phyloP scores from a whole-genome alignment of 2,329 filamentous ascomycete species.

The Paracamarosporium sp. region DNA sequence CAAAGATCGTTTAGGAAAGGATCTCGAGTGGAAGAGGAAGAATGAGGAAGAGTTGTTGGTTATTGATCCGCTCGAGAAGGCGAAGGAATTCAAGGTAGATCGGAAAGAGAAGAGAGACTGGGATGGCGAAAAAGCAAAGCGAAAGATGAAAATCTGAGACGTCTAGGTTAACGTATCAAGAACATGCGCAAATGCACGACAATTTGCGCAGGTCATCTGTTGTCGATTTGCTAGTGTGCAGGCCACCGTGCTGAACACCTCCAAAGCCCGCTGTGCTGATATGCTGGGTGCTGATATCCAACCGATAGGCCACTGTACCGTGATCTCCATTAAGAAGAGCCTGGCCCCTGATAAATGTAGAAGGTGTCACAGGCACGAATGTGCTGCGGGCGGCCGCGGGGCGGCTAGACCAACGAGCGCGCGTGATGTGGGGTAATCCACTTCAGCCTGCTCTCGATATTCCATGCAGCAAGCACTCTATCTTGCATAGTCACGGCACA shows the following conservation, averaged over 20 bases:
- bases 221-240: background rate
- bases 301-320: background rate
- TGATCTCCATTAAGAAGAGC: background rate
- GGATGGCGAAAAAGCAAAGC: conserved; percentile 32
- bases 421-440: background rate
- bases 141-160: conserved; percentile 23
- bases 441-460: conserved; percentile 9
- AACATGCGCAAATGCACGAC: background rate
- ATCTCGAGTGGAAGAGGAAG: conserved; percentile 87
- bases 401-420: background rate
- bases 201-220: background rate
- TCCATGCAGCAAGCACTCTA: conserved; percentile 1
- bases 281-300: background rate
- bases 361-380: conserved; percentile 6
- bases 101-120: conserved; percentile 54
- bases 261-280: background rate
- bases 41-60: conserved; percentile 91
- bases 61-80: conserved; percentile 88
- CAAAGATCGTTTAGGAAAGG: conserved; percentile 88
- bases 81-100: conserved; percentile 70
- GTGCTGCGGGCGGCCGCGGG: background rate
- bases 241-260: background rate
- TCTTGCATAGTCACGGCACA: background rate
- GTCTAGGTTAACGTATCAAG: background rate
- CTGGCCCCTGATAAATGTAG: conserved; percentile 5